Percentiles rank a stretch among this genome's conserved stretches.
These are phyloP conservation scores for Mycoemilia scoparia DNA, from an alignment of 192 early-diverging fungal species.

Conservation along the genomic window DNA sequence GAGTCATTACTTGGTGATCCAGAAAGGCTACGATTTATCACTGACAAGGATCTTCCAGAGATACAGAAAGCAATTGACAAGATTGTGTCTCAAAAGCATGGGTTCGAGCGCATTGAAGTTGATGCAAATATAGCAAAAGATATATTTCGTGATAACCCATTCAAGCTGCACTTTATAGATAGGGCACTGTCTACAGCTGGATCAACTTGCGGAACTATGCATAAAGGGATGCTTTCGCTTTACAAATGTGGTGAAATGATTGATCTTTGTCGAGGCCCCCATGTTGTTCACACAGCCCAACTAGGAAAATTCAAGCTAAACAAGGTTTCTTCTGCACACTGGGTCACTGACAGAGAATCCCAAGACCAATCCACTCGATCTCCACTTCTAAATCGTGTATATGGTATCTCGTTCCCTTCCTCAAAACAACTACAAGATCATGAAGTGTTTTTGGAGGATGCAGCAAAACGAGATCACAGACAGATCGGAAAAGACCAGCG, in stretches of 20 bases:
- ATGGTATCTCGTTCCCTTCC: conserved; percentile 50
- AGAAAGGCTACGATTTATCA: conserved; percentile 22
- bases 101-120: conserved; percentile 48
- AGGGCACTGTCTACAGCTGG: conserved; percentile 1
- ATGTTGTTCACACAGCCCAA: conserved; percentile 46
- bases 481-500: conserved; percentile 45
- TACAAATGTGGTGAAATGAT: conserved; percentile 55
- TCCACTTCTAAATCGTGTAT: conserved; percentile 44
- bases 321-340: conserved; percentile 42
- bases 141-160: conserved; percentile 52
- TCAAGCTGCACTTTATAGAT: conserved; percentile 51
- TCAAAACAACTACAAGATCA: conserved; percentile 32
- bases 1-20: conserved; percentile 7
- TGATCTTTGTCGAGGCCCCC: conserved; percentile 63
- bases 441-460: conserved; percentile 30
- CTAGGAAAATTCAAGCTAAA: conserved; percentile 34
- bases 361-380: conserved; percentile 1
- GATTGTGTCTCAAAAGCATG: conserved; percentile 30
- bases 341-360: conserved; percentile 17
- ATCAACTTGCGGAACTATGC: conserved; percentile 16
- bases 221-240: conserved; percentile 28
- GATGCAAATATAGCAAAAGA: conserved; percentile 34
- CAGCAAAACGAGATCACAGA: conserved; percentile 42
- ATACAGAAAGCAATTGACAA: conserved; percentile 33
- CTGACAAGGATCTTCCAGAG: conserved; percentile 28